Evolutionary conservation across 2,329 filamentous ascomycete genomes (phyloP), one percentile per base, ranked within the genome.

Genomic region (Epichloe amarillans): DNA sequence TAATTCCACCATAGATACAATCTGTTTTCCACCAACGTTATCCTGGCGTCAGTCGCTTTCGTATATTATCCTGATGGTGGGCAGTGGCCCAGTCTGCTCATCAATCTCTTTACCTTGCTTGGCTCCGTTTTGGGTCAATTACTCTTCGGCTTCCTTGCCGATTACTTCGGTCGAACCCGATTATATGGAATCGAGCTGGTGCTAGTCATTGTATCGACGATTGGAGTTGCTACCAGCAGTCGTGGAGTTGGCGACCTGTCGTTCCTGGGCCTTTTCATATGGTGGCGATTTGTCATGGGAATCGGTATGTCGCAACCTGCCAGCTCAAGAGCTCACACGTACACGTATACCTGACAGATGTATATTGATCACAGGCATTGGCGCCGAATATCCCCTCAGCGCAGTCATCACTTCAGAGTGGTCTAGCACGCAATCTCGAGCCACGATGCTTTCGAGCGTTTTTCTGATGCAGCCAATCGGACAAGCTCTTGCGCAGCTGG

Each of bases 391-490:
- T 60, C 82, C 83, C 1, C 67, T 86, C 2, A 79, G 73, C 43
- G 81, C 82, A 0, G 77, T 84, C 8, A 86, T 86, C 36, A 83
- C 80, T 0, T 76, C 82, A 0, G 83, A 86, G 70, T 84, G 74
- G 69, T 69, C 75, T 5, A 77, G 73, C 49, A 84, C 79, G 0
- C 76, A 74, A 46, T 80, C 80, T n/a, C 70, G 82, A 46, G 77
- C 76, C n/a, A 77, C 73, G 19, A 85, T 85, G 82, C 69, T 86
- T 55, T 78, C 82, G 5, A 75, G 74, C 3, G 80, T 86, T 35
- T 85, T 86, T 61, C 72, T 83, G 57, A 84, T 83, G 76, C 82
- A 86, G 56, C 80, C 82, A 1, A 66, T 85, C 8, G 82, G 82
- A 5, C 82, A 85, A 59, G 75, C 83, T 2, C 69, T 82, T 2